Evolutionary conservation across 305 asterid genomes (phyloP).

Genomic region (Fraxinus velutina): DNA sequence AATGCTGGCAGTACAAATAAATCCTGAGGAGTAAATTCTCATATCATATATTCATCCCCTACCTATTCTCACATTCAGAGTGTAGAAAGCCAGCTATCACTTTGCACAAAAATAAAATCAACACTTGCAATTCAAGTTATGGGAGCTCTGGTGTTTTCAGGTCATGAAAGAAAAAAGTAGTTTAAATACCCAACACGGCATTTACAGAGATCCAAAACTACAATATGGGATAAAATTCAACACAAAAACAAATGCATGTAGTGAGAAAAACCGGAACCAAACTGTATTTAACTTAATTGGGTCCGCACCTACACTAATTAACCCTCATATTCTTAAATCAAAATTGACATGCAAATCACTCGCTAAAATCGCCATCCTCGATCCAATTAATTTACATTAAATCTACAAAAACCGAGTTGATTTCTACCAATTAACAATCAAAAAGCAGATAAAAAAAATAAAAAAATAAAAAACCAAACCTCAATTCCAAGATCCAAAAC

Average conservation of each 20-base stretch:
- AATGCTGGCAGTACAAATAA: conserved; percentile 7
- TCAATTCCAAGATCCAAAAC: conserved; percentile 47
- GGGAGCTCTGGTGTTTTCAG: neutral
- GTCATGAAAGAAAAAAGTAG: conserved; percentile 11
- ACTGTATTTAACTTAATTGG: conserved; percentile 30
- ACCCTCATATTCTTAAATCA: conserved; percentile 9
- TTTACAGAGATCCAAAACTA: conserved; percentile 17
- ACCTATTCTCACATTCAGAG: conserved; percentile 21
- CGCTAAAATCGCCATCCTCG: conserved; percentile 23
- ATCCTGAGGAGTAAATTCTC: neutral
- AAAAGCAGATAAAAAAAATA: conserved; percentile 34
- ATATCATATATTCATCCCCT: conserved; percentile 19
- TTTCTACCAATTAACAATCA: conserved; percentile 28
- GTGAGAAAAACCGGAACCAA: neutral
- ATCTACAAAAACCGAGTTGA: conserved; percentile 15
- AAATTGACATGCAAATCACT: conserved; percentile 41
- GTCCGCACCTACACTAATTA: conserved; percentile 27
- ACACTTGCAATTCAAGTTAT: conserved; percentile 24
- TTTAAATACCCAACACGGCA: conserved; percentile 12
- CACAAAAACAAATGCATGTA: conserved; percentile 14
- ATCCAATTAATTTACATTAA: conserved; percentile 20
- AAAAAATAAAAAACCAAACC: conserved; percentile 28
- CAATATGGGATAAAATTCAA: neutral
- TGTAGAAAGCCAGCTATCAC: conserved; percentile 16
- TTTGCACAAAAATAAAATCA: conserved; percentile 3